These are phyloP conservation scores for Fusarium sp. DNA, from an alignment of 2,329 filamentous ascomycete genomes.

Conservation along the genomic window DNA sequence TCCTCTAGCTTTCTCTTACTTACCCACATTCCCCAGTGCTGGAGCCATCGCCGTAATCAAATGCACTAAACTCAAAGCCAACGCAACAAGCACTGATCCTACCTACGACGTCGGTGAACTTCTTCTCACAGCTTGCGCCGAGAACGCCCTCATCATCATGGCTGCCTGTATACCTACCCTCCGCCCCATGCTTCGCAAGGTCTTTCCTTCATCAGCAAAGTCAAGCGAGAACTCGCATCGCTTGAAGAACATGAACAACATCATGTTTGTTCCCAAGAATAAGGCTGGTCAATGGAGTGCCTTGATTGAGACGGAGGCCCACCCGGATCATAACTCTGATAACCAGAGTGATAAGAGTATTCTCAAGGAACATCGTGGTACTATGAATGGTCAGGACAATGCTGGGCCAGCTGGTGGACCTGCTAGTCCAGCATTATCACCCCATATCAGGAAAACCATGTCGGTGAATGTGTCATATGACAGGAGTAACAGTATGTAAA, in stretches of 20 bases:
- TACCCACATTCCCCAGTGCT: not conserved
- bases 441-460: slow-evolving; percentile 16
- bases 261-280: slow-evolving; percentile 34
- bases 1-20: accelerated
- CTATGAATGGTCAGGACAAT: not conserved
- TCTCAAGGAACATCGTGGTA: slow-evolving; percentile 9
- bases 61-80: slow-evolving; percentile 30
- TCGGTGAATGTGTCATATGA: slow-evolving; percentile 25
- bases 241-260: slow-evolving; percentile 24
- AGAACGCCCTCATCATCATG: slow-evolving; percentile 31
- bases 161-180: slow-evolving; percentile 27
- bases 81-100: slow-evolving; percentile 25
- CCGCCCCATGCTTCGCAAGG: slow-evolving; percentile 13
- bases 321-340: slow-evolving; percentile 10
- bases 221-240: slow-evolving; percentile 28
- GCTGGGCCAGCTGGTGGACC: not conserved
- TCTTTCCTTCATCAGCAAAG: slow-evolving; percentile 23
- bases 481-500: not conserved
- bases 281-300: slow-evolving; percentile 34
- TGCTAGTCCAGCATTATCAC: not conserved
- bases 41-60: slow-evolving; percentile 31
- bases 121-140: slow-evolving; percentile 22
- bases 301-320: slow-evolving; percentile 18
- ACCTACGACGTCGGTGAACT: slow-evolving; percentile 32
- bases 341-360: slow-evolving; percentile 33